Base-by-base conservation (phyloP, 768 basidiomycete genomes). In the Lactifluus pinguis region DNA sequence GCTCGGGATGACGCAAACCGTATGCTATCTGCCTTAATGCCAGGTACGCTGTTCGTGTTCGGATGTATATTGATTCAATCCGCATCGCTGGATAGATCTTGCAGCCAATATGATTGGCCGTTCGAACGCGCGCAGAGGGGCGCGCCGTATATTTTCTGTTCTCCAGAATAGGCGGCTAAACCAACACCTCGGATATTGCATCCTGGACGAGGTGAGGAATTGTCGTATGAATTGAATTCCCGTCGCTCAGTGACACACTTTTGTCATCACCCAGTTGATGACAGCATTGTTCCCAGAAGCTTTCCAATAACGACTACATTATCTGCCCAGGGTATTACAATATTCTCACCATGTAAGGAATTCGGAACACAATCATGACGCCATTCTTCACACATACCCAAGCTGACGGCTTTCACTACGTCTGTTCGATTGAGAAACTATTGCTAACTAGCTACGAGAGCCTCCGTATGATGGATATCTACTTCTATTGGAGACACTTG, bases 71-170 rank as follows among this genome's bases (percentile, higher is more conserved):
- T 13, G 4, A 13, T 19, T n/a, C 14, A 30, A 51, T 41, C 21
- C 52, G 0, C 34, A 61, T 44, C 38, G 13, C 21, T 32, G 14
- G 9, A 66, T 49, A 97, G 95, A 98, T 69, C 74, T 98, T 55
- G 94, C 92, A 36, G 92, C 95, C 7, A 98, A 97, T 68, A 93
- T 98, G 88, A 98, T 98, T 66, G 97, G 97, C n/a, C 82, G 94
- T 34, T 87, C 90, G 3, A 98, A 99, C 69, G 94, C 95, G 17
- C 83, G 94, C 13, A 81, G 94, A 47, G 97, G 95, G 15, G 94
- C 95, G 9, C 80, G 93, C 44, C 80, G 93, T 52, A 89, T 97
- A 62, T 98, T 98, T 71, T 86, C 93, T 5, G 92, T 95, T 2
- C 70, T 98, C 47, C 97, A 99, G 73, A 97, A 98, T 70, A 82